Conservation (phyloP, 306 rosid species). For the Quercus parvula region DNA sequence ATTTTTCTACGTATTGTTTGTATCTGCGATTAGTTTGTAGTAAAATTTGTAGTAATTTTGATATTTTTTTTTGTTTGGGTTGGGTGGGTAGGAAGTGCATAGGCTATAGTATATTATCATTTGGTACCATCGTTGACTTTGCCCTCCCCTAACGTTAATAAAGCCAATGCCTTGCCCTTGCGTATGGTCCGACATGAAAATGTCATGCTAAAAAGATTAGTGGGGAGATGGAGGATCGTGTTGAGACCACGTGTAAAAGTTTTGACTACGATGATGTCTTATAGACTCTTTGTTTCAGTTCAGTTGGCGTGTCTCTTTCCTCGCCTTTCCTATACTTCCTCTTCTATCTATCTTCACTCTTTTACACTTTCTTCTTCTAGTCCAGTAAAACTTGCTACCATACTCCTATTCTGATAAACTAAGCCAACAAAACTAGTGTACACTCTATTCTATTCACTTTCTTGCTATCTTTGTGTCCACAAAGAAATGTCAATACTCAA, state of each 20-base stretch:
- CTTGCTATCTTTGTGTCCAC: neutral
- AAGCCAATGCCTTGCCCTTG: too few species aligned
- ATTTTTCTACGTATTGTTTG: too few species aligned
- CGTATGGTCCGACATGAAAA: neutral
- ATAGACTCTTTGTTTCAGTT: neutral
- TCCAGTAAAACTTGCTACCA: neutral
- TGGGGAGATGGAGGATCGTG: slow-evolving; percentile 2
- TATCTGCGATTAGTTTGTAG: too few species aligned
- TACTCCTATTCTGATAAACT: neutral
- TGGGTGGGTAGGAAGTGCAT: too few species aligned
- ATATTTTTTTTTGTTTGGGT: too few species aligned
- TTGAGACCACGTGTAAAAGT: slow-evolving; percentile 42
- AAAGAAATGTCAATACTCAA: slow-evolving; percentile 43
- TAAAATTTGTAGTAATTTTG: too few species aligned
- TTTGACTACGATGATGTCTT: neutral
- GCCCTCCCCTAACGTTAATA: too few species aligned
- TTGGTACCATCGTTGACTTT: too few species aligned
- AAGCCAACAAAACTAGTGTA: neutral
- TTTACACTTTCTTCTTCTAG: neutral
- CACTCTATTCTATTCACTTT: neutral
- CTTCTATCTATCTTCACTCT: neutral
- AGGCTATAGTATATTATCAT: too few species aligned
- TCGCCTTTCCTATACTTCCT: slow-evolving; percentile 40
- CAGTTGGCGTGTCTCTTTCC: slow-evolving; percentile 67
- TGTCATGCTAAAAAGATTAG: too few species aligned